Evolutionary conservation across 352 stramenopile species (phyloP).

Genomic region (Plasmopara muralis): DNA sequence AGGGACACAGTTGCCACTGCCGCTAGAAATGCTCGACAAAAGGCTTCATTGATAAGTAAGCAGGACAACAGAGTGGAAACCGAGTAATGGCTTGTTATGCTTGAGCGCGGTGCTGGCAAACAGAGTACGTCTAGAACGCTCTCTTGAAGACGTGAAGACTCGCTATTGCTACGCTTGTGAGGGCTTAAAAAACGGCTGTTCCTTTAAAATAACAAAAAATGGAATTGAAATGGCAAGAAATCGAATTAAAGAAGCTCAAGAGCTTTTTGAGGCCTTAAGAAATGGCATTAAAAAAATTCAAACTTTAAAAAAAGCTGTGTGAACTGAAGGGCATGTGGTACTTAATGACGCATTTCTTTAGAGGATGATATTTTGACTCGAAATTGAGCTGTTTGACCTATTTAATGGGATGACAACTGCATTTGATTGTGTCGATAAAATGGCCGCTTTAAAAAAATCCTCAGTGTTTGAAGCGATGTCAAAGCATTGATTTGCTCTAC

Average conservation of each 20-base stretch:
- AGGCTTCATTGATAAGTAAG: slow-evolving; percentile 23
- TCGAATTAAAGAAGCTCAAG: slow-evolving; percentile 59
- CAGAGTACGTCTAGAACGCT: slow-evolving; percentile 57
- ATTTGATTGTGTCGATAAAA: slow-evolving; percentile 14
- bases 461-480: slow-evolving; percentile 16
- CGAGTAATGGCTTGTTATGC: slow-evolving; percentile 32
- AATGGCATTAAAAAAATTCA: not conserved
- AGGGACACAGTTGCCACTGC: slow-evolving; percentile 42
- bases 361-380: slow-evolving; percentile 30
- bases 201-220: slow-evolving; percentile 60
- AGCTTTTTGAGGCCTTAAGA: slow-evolving; percentile 26
- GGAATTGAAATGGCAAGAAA: slow-evolving; percentile 53
- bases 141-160: slow-evolving; percentile 40
- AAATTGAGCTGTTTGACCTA: slow-evolving; percentile 24
- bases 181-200: slow-evolving; percentile 63
- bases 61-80: slow-evolving; percentile 22
- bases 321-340: slow-evolving; percentile 9
- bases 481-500: slow-evolving; percentile 16
- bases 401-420: slow-evolving; percentile 21
- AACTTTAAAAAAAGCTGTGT: not conserved
- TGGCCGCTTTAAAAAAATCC: slow-evolving; percentile 13
- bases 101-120: slow-evolving; percentile 48
- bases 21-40: slow-evolving; percentile 33
- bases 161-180: slow-evolving; percentile 68
- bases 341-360: slow-evolving; percentile 31